Conservation (phyloP, 176 grass and related monocot species). For the Eremochloa ophiuroides region DNA sequence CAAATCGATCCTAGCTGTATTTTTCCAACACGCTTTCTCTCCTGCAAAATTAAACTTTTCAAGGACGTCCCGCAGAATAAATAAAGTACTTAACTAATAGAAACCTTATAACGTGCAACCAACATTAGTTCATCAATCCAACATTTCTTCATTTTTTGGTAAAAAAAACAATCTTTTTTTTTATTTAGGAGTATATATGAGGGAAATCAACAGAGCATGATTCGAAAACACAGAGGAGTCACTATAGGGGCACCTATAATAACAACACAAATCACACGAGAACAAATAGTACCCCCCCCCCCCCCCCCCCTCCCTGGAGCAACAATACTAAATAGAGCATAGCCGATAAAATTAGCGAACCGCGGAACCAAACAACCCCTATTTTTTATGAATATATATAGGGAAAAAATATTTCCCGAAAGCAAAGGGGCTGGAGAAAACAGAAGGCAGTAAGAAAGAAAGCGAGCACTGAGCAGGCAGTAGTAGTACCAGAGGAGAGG, state of each 20-base stretch:
- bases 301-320: no score
- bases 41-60: not conserved
- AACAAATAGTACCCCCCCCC: no score
- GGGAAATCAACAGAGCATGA: not conserved
- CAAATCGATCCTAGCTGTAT: not conserved
- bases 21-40: not conserved
- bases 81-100: not conserved
- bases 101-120: not conserved
- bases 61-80: not conserved
- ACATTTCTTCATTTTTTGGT: not conserved
- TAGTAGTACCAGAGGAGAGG: slow-evolving; percentile 55
- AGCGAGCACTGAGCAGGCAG: not conserved
- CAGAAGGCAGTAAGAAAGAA: not conserved
- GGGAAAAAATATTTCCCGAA: not conserved
- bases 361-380: not conserved
- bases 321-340: not conserved
- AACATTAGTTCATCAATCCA: not conserved
- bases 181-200: not conserved
- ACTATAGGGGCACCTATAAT: not conserved
- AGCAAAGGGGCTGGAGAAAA: not conserved
- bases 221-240: not conserved
- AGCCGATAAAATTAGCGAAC: not conserved
- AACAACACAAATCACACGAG: not conserved
- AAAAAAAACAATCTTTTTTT: not conserved
- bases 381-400: not conserved